Evolutionary conservation across 257 asterid genomes (phyloP).

Genomic region (Forsythia viridissima): DNA sequence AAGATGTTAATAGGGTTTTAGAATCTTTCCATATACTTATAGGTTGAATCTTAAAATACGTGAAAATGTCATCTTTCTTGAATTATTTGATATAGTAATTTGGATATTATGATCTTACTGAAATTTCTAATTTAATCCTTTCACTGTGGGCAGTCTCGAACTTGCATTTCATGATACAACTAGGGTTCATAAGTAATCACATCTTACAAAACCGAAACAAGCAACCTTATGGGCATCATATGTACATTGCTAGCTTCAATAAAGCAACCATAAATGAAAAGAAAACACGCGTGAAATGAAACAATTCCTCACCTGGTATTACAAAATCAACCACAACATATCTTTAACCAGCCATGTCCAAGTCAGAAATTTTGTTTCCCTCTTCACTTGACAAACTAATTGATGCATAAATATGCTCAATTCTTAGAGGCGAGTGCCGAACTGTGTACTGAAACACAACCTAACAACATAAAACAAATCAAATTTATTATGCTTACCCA

Average conservation of each 20-base stretch:
- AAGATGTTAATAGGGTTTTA: background rate
- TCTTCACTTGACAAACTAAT: constrained; percentile 37
- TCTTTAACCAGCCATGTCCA: constrained; percentile 67
- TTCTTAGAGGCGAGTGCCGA: constrained; percentile 71
- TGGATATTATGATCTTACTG: background rate
- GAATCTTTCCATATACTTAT: background rate
- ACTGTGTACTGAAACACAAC: constrained; percentile 83
- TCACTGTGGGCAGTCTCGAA: no score
- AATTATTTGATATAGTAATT: background rate
- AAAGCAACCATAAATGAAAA: background rate
- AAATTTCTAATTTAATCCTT: background rate
- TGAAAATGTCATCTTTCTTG: background rate
- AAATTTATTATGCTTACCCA: background rate
- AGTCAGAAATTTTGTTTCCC: constrained; percentile 38
- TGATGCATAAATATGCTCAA: constrained; percentile 74
- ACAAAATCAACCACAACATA: background rate
- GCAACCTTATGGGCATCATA: background rate
- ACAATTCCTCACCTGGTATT: background rate
- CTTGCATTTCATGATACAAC: background rate
- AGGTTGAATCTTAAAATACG: background rate
- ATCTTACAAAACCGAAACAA: background rate
- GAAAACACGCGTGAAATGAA: background rate
- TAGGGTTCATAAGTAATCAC: background rate
- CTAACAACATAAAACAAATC: constrained; percentile 42
- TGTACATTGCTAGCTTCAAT: background rate